These are phyloP conservation scores for Alternaria hordeiaustralica DNA, from an alignment of 2,329 filamentous ascomycete genomes.

Conservation along the genomic window DNA sequence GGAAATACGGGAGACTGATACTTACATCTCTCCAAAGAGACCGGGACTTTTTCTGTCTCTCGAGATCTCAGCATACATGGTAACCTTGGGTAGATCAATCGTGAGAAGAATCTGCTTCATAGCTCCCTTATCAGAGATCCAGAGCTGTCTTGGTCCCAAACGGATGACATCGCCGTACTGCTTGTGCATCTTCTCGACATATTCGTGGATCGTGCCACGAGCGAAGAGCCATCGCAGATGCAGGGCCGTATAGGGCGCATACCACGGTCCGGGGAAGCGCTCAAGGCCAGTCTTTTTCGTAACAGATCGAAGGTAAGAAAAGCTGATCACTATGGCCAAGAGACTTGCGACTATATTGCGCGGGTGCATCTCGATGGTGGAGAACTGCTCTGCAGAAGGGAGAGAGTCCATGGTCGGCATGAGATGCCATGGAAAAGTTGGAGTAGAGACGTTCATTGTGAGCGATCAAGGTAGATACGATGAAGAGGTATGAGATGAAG, in stretches of 20 bases:
- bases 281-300: constrained; percentile 1
- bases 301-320: neutral
- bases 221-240: constrained; percentile 4
- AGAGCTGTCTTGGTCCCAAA: constrained; percentile 1
- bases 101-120: constrained; percentile 2
- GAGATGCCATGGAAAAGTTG: neutral
- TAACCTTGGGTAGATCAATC: neutral
- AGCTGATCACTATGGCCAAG: neutral
- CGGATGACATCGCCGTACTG: neutral
- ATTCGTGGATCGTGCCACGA: neutral
- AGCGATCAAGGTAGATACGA: neutral
- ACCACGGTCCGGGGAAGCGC: constrained; percentile 1
- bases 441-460: neutral
- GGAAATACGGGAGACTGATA: neutral
- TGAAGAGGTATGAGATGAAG: neutral
- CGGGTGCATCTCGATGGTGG: neutral
- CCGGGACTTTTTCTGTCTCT: constrained; percentile 1
- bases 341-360: neutral
- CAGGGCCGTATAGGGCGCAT: constrained; percentile 4
- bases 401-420: neutral
- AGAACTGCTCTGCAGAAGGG: neutral
- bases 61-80: constrained; percentile 2
- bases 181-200: constrained; percentile 1
- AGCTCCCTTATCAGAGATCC: neutral
- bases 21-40: constrained; percentile 1